Base-by-base conservation (phyloP, 2,329 filamentous ascomycete genomes). In the Zasmidium cellare region DNA sequence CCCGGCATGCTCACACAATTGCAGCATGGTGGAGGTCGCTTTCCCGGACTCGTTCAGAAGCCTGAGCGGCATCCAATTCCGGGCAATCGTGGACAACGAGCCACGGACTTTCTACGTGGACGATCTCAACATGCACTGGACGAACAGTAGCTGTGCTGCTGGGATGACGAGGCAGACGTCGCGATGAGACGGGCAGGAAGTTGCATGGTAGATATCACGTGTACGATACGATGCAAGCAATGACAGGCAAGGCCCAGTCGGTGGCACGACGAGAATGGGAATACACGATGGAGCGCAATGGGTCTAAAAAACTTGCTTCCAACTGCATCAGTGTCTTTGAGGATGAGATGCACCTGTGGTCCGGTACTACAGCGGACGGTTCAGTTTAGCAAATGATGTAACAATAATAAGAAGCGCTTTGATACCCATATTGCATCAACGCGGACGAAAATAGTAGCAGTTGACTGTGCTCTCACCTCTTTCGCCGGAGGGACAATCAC, bases 131-230 rank as follows among this genome's bases (percentile, higher is more conserved):
- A 66, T 82, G 66, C 75, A 72, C 45, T 83, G 81, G 81, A 75
- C 71, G 56, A 77, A 83, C 70, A 78, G 78, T 59, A 78, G 71
- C 44, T 83, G 80, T 62, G 73, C 70, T 35, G 80, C 81, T 53
- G 80, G 87, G 7, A 41, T 41, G 35, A 41, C 12, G 16, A 9
- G 35, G 35, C 35, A 41, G 16, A 5, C 3, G 11, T 41, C 35
- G 35, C 7, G 35, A 18, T 41, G 35, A 16, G n/a, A 41, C 35
- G 35, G 35, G 16, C 35, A 41, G 7, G 35, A 41, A 31, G 28
- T 7, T 31, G 28, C 28, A 31, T 31, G 7, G 6, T 14, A 5
- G 35, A 41, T 3, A 6, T 16, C n/a, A 3, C 11, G 16, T 41
- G 35, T 41, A 41, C n/a, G 35, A 41, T 41, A 9, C 16, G 35